Evolutionary conservation across 331 rosid genomes (phyloP), one percentile per base, ranked within the genome.

Genomic region (Saraca asoca): DNA sequence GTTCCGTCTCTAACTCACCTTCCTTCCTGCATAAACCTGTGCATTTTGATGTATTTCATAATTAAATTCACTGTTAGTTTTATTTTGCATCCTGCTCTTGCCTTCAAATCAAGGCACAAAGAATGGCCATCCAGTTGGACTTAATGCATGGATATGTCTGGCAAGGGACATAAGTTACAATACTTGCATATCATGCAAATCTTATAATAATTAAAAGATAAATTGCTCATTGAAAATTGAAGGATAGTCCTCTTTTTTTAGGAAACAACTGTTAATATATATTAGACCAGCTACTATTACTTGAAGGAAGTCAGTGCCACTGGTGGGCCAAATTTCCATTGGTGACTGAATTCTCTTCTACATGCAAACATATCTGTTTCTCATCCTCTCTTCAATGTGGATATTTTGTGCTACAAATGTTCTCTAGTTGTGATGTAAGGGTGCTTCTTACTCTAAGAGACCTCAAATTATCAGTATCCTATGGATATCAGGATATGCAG

Each of bases 151-250:
- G 19, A 12, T 65, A 46, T 50, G 12, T 31, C 11, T 11, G 13
- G 63, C 19, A 59, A 74, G 51, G 33, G 55, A 59, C 34, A 62
- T 75, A 12, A 7, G 15, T 38, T 52, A 16, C 20, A 60, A 7
- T 70, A 29, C 35, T 37, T 43, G 29, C 61, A 41, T 49, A 17
- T 46, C 33, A 53, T 45, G 43, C 24, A 18, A 33, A 54, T 9
- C 9, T 12, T 7, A 34, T 17, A 10, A 55, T 73, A 56, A 7
- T 17, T 24, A 11, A 35, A 45, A 42, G 41, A n/a, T 41, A n/a
- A 42, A 51, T 6, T 35, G 59, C 18, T 37, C 10, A 35, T 14
- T 55, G 38, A 12, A 16, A 52, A 54, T 12, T 19, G 42, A 19
- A 54, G 35, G 18, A 45, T 9, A 0, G 2, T 5, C n/a, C 9